Base-by-base conservation (phyloP, 495 filamentous ascomycete genomes). In the Daldinia bambusicola region DNA sequence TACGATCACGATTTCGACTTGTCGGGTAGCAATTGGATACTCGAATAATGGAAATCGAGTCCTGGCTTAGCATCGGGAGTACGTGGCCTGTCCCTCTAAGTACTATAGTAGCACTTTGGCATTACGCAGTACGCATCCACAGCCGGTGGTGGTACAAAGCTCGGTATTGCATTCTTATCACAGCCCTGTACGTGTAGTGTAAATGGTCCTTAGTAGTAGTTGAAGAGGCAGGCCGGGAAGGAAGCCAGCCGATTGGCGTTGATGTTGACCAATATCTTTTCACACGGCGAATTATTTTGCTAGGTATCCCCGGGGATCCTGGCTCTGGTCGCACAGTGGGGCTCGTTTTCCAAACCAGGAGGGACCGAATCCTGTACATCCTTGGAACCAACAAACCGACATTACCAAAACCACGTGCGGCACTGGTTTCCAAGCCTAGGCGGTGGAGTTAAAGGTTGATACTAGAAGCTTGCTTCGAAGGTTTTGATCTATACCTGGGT, bases 221-320 rank as follows among this genome's bases (percentile, higher is more conserved):
- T 40, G 41, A 56, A 9, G 12, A 48, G 52, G 16, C 36, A 62
- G 70, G 70, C 69, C 69, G 70, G 52, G 12, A 41, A 62, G 70
- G 70, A 73, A 73, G 70, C 37, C 45, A 73, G 59, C 70, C 70
- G 70, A 73, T 73, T 73, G 70, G 70, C 53, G 66, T 55, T 30
- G 53, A 60, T 16, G 16, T 36, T 34, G 37, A n/a, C 65, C 50
- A 62, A 69, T 51, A 59, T 34, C 48, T 61, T 30, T 59, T 63
- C 59, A 63, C 45, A 57, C 53, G 32, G 55, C 37, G 56, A 65
- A 69, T 55, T 43, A 62, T 56, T 69, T 36, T 36, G 48, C 70
- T 55, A 43, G 66, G 65, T 66, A 73, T 73, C 70, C 70, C 55
- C 37, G 70, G 66, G 65, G 62, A 73, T 73, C 70, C 70, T 60